A percentile compares a stretch with the other conserved stretches of the same genome.
These are phyloP conservation scores for Arthrocladium fulminans DNA, from an alignment of 2,329 filamentous ascomycete genomes.

Conservation along the genomic window DNA sequence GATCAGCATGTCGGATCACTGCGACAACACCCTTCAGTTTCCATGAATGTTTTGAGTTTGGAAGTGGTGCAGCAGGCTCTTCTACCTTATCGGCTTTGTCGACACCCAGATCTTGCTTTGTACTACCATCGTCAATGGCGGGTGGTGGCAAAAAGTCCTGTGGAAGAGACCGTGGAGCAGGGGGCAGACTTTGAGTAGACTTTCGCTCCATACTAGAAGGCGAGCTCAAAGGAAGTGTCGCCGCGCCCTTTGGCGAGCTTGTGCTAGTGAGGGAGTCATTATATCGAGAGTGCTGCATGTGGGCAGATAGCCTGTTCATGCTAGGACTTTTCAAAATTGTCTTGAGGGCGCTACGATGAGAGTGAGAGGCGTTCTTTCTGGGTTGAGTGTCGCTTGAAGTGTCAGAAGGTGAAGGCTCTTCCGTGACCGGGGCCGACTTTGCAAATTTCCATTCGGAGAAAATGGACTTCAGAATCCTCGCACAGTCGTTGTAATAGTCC, in stretches of 20 bases:
- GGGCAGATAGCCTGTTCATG: constrained; percentile 46
- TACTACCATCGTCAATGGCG: constrained; percentile 9
- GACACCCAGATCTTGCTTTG: constrained; percentile 10
- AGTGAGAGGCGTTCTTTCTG: constrained; percentile 28
- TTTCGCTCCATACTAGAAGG: constrained; percentile 27
- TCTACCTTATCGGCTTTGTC: constrained; percentile 24
- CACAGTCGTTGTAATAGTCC: constrained; percentile 90
- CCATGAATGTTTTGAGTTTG: constrained; percentile 84
- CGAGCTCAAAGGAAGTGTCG: constrained; percentile 27
- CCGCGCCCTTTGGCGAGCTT: constrained; percentile 37
- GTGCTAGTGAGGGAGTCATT: constrained; percentile 29
- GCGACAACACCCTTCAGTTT: constrained; percentile 96
- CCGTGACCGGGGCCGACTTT: constrained; percentile 20
- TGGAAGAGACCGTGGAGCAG: neutral
- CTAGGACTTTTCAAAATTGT: constrained; percentile 57
- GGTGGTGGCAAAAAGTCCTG: constrained; percentile 8
- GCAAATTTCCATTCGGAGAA: constrained; percentile 68
- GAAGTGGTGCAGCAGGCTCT: constrained; percentile 41
- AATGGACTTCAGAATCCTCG: constrained; percentile 75
- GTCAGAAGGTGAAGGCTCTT: constrained; percentile 4
- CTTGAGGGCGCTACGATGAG: constrained; percentile 46
- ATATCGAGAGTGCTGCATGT: constrained; percentile 32
- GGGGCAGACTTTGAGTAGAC: neutral
- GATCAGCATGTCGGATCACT: constrained; percentile 90
- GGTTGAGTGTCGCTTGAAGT: constrained; percentile 33